These are phyloP conservation scores for Calonectria ilicicola DNA, from an alignment of 2,329 filamentous ascomycete genomes.

Conservation along the genomic window DNA sequence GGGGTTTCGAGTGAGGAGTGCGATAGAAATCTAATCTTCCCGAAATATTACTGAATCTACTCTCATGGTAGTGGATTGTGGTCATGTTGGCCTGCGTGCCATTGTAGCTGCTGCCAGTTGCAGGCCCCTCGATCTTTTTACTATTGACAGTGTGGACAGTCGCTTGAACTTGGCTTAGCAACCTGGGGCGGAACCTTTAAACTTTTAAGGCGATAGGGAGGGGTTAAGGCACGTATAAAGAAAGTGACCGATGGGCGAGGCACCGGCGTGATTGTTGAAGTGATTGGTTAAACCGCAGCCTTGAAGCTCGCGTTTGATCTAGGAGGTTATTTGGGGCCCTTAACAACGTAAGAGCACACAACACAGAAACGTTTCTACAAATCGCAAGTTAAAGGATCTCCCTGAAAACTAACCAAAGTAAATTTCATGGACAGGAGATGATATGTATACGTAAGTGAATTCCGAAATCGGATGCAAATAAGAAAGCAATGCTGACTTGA, in stretches of 20 bases:
- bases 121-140: conserved; percentile 80
- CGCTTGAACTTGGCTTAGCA: conserved; percentile 78
- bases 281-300: conserved; percentile 78
- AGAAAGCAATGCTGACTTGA: conserved; percentile 31
- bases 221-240: conserved; percentile 75
- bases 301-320: conserved; percentile 78
- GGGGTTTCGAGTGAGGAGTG: conserved; percentile 85
- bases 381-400: background rate
- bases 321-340: conserved; percentile 77
- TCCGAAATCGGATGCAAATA: conserved; percentile 15
- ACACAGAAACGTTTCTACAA: conserved; percentile 69
- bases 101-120: conserved; percentile 81
- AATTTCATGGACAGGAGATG: conserved; percentile 75
- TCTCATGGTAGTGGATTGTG: conserved; percentile 86
- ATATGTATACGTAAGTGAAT: conserved; percentile 67
- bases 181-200: conserved; percentile 85
- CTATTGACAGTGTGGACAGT: conserved; percentile 81
- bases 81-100: conserved; percentile 87
- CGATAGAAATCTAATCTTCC: conserved; percentile 70
- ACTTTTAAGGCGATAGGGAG: conserved; percentile 78
- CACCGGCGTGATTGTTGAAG: conserved; percentile 86
- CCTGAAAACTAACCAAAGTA: conserved; percentile 45
- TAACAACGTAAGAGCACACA: conserved; percentile 82
- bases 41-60: conserved; percentile 63
- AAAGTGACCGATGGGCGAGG: conserved; percentile 84